Conservation (phyloP, 2,329 filamentous ascomycete genomes). For the Colletotrichum sojae region DNA sequence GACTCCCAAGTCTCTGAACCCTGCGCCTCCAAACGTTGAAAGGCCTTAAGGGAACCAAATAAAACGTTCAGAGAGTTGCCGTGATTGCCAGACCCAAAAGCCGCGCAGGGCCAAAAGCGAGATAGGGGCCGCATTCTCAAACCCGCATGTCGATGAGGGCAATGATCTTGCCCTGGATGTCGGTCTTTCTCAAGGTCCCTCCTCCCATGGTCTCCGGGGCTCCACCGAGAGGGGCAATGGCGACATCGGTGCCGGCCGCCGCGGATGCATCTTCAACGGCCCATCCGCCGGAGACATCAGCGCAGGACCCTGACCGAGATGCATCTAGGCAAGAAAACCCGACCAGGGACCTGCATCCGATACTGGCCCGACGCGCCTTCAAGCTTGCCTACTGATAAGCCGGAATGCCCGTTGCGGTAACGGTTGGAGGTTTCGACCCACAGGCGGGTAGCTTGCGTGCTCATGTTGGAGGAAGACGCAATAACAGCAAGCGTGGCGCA, state of each 20-base stretch:
- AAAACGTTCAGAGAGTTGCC: too few relatives aligned
- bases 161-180: too few relatives aligned
- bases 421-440: constrained; percentile 14
- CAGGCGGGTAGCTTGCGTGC: constrained; percentile 30
- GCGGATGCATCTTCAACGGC: background rate
- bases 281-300: background rate
- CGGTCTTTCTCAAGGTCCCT: too few relatives aligned
- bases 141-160: too few relatives aligned
- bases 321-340: too few relatives aligned
- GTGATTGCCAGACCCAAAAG: too few relatives aligned
- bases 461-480: constrained; percentile 31
- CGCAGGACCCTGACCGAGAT: background rate
- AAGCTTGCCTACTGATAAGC: background rate
- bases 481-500: constrained; percentile 25
- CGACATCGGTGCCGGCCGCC: constrained; percentile 10
- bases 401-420: constrained; percentile 5
- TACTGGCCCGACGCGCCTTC: background rate
- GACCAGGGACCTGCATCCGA: background rate
- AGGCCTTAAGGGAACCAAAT: too few relatives aligned
- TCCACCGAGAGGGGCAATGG: constrained; percentile 2
- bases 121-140: too few relatives aligned
- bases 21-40: too few relatives aligned
- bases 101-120: too few relatives aligned
- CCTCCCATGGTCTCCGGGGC: background rate
- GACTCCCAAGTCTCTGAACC: too few relatives aligned